A percentile compares a stretch with the other conserved stretches of the same genome.
Conservation (phyloP, 2,329 filamentous ascomycete species). For the Bipolaris zeicola region DNA sequence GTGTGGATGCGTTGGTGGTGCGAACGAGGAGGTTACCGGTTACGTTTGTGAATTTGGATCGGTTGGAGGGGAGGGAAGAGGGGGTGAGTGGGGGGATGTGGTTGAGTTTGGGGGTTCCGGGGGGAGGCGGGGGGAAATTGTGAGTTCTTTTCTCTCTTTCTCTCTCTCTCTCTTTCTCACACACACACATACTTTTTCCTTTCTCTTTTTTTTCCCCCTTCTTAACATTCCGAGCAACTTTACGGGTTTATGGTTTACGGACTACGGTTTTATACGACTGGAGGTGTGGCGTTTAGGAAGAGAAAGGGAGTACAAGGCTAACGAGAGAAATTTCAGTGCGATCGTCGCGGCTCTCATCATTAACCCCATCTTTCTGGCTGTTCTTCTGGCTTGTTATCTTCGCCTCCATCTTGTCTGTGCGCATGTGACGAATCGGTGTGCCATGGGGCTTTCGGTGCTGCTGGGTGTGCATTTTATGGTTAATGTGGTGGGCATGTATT, state of each 20-base stretch:
- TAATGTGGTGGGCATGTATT: not conserved
- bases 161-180: no score
- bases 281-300: no score
- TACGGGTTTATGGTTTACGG: no score
- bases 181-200: no score
- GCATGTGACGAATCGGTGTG: not conserved
- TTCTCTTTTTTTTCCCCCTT: no score
- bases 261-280: no score
- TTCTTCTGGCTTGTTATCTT: not conserved
- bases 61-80: not conserved
- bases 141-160: not conserved
- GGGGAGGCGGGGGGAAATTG: not conserved
- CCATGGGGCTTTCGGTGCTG: not conserved
- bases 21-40: not conserved
- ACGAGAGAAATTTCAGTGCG: not conserved
- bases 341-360: not conserved
- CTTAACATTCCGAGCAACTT: no score
- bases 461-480: not conserved
- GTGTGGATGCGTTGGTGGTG: no score
- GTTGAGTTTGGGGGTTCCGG: not conserved
- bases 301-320: no score
- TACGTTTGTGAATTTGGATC: slow-evolving; percentile 2
- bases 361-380: not conserved
- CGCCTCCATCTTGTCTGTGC: not conserved
- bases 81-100: not conserved